These are phyloP conservation scores for Gyromitra esculenta DNA, from an alignment of 2,329 filamentous ascomycete genomes.

Conservation along the genomic window DNA sequence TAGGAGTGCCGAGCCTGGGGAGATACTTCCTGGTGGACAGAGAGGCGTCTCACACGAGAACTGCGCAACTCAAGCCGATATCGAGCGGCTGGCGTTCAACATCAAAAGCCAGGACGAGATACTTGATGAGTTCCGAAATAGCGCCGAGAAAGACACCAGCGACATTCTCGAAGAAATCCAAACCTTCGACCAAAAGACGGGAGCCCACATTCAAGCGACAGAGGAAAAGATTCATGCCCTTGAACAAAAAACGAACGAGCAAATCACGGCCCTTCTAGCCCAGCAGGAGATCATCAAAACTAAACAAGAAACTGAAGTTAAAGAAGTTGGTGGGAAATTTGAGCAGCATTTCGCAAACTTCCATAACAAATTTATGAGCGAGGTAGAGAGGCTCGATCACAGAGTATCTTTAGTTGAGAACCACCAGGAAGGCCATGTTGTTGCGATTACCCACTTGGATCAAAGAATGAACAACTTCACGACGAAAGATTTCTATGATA, in stretches of 20 bases:
- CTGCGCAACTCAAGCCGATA: slow-evolving; percentile 40
- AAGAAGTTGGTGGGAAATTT: slow-evolving; percentile 4
- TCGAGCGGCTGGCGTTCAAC: slow-evolving; percentile 31
- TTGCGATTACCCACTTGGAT: slow-evolving; percentile 50
- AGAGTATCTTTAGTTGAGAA: slow-evolving; percentile 37
- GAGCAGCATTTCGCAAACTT: background rate
- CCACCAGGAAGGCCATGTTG: slow-evolving; percentile 34
- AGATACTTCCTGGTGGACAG: background rate
- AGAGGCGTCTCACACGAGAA: slow-evolving; percentile 1
- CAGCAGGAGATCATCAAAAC: background rate
- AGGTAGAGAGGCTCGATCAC: slow-evolving; percentile 32
- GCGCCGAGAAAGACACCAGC: slow-evolving; percentile 32
- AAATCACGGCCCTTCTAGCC: slow-evolving; percentile 4
- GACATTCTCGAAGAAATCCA: slow-evolving; percentile 30
- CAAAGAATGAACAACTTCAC: slow-evolving; percentile 49
- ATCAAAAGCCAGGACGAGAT: slow-evolving; percentile 43
- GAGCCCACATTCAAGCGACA: slow-evolving; percentile 26
- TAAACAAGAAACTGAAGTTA: slow-evolving; percentile 5
- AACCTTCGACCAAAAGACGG: slow-evolving; percentile 12
- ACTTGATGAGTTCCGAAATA: slow-evolving; percentile 32
- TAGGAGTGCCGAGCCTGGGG: background rate
- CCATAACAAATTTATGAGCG: slow-evolving; percentile 23
- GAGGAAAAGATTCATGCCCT: slow-evolving; percentile 16
- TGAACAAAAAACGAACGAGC: background rate
- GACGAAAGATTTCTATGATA: slow-evolving; percentile 53